Evolutionary conservation across 164 flowering plant genomes (phyloP).

Genomic region (Hamamelis virginiana): DNA sequence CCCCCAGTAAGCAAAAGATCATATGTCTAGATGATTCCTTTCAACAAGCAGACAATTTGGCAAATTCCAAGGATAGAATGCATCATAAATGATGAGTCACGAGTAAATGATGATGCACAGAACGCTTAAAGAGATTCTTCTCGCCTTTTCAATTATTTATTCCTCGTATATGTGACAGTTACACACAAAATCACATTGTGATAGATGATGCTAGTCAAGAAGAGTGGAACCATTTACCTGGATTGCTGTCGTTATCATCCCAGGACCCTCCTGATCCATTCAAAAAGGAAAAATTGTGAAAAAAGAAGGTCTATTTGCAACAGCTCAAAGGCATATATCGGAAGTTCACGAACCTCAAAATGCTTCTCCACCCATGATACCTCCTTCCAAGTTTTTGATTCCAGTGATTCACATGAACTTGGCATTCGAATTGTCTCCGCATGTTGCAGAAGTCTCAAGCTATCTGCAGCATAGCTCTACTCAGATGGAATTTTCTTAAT

Average conservation of each 20-base stretch:
- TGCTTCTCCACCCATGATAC: slow-evolving; percentile 63
- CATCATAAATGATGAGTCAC: not conserved
- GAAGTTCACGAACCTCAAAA: slow-evolving; percentile 51
- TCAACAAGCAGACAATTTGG: too few species aligned
- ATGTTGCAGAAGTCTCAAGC: slow-evolving; percentile 83
- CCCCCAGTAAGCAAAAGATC: too few species aligned
- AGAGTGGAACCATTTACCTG: slow-evolving; percentile 40
- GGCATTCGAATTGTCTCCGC: slow-evolving; percentile 73
- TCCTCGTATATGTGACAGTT: too few species aligned
- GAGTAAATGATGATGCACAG: not conserved
- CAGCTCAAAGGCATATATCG: not conserved
- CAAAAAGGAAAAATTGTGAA: slow-evolving; percentile 6
- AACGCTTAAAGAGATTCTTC: too few species aligned
- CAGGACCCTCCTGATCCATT: slow-evolving; percentile 51
- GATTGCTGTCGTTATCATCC: slow-evolving; percentile 57
- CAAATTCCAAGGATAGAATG: too few species aligned
- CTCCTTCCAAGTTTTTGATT: slow-evolving; percentile 53
- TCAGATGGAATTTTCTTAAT: not conserved
- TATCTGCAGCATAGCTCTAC: slow-evolving; percentile 41
- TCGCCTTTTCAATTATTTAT: not conserved
- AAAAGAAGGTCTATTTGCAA: not conserved
- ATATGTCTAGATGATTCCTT: too few species aligned
- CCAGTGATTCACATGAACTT: slow-evolving; percentile 45
- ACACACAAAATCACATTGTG: too few species aligned
- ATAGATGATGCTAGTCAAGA: too few species aligned